A percentile compares a stretch with the other conserved stretches of the same genome.
These are phyloP conservation scores for Botryotinia globosa DNA, from an alignment of 2,329 filamentous ascomycete genomes.

Conservation along the genomic window DNA sequence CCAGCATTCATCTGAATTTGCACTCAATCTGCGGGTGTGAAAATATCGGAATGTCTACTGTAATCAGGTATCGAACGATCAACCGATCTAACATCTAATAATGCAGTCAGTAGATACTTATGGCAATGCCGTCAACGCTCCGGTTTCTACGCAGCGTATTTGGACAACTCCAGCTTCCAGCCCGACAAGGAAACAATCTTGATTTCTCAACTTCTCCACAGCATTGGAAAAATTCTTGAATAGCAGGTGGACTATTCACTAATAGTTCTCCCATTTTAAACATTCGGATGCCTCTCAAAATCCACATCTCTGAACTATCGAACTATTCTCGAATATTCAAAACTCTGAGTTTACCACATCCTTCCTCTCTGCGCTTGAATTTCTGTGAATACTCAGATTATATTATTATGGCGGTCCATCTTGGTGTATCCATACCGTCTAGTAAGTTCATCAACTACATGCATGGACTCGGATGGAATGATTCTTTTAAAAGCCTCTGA, in stretches of 20 bases:
- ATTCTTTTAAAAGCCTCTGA: accelerated
- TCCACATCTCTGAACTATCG: not conserved
- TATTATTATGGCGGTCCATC: too few relatives aligned
- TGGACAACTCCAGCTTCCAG: not conserved
- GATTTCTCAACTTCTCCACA: not conserved
- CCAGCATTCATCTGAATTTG: not conserved
- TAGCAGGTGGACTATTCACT: not conserved
- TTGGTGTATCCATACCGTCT: not conserved
- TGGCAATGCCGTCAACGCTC: not conserved
- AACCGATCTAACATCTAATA: not conserved
- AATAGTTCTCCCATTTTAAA: not conserved
- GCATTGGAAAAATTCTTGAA: not conserved
- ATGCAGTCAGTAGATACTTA: not conserved
- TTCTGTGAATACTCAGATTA: too few relatives aligned
- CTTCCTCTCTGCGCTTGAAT: not conserved
- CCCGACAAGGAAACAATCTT: not conserved
- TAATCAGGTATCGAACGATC: not conserved
- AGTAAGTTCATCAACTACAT: not conserved
- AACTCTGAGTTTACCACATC: not conserved
- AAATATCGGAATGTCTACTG: not conserved
- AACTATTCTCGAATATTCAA: not conserved
- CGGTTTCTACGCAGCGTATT: not conserved
- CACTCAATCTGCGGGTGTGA: not conserved
- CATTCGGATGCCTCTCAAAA: not conserved
- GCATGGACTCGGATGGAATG: not conserved